Percentiles rank a stretch among this genome's conserved stretches.
These are phyloP conservation scores for Citrus mangshanensis DNA, from an alignment of 345 rosid species.

Conservation along the genomic window DNA sequence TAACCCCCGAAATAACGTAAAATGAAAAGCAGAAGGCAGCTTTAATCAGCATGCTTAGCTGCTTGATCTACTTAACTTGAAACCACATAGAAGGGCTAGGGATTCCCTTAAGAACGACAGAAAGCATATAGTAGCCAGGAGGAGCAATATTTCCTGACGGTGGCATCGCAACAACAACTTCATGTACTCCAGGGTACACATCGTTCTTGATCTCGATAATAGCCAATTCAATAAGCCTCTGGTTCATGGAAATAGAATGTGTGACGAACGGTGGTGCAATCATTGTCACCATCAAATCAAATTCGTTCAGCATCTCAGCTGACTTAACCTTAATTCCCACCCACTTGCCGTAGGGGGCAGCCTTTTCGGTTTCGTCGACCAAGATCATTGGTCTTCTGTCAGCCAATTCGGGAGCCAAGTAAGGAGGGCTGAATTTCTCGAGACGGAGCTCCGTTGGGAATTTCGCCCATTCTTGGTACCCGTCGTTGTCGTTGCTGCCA, in stretches of 20 bases:
- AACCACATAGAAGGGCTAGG: constrained; percentile 58
- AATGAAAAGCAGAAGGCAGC: background rate
- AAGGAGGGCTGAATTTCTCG: constrained; percentile 77
- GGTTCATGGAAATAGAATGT: constrained; percentile 72
- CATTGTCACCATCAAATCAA: constrained; percentile 34
- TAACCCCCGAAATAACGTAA: background rate
- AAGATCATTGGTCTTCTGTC: constrained; percentile 31
- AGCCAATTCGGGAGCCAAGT: constrained; percentile 40
- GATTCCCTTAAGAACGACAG: constrained; percentile 45
- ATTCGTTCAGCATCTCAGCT: background rate
- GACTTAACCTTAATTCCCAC: constrained; percentile 23
- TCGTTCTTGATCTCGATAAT: constrained; percentile 10
- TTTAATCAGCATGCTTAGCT: background rate
- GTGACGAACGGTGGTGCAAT: constrained; percentile 70
- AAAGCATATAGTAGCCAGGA: constrained; percentile 59
- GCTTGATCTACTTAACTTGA: constrained; percentile 33
- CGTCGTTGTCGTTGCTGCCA: constrained; percentile 76
- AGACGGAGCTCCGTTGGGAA: constrained; percentile 72
- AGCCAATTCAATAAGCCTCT: constrained; percentile 47
- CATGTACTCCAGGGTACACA: constrained; percentile 1
- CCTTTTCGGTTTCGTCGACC: background rate
- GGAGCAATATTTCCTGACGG: constrained; percentile 52
- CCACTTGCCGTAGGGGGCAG: constrained; percentile 26
- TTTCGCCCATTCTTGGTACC: constrained; percentile 48
- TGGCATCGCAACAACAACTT: constrained; percentile 30